Percentiles rank a stretch among this genome's conserved stretches.
These are phyloP conservation scores for Penicillium nucicola DNA, from an alignment of 495 filamentous ascomycete species.

Conservation along the genomic window DNA sequence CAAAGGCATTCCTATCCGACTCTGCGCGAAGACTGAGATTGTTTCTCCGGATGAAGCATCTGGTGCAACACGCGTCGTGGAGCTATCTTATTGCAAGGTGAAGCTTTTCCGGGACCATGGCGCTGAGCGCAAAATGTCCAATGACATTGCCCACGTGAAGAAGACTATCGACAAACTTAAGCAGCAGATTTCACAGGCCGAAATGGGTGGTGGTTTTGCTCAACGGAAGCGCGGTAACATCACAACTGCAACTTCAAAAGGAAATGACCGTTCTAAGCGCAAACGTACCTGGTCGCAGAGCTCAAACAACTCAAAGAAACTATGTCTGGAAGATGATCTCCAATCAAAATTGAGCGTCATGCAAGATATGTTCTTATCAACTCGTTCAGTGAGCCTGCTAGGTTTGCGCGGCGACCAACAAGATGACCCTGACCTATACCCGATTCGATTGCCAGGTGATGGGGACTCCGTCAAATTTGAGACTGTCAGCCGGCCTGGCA, in stretches of 20 bases:
- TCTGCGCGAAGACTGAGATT: constrained; percentile 85
- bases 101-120: constrained; percentile 97
- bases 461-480: constrained; percentile 60
- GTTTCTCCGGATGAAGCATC: constrained; percentile 41
- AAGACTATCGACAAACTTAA: constrained; percentile 94
- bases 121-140: constrained; percentile 90
- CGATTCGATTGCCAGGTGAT: constrained; percentile 72
- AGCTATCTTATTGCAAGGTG: constrained; percentile 92
- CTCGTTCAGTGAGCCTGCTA: constrained; percentile 77
- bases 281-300: constrained; percentile 95
- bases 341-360: constrained; percentile 77
- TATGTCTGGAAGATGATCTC: constrained; percentile 81
- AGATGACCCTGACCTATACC: constrained; percentile 87
- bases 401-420: constrained; percentile 77
- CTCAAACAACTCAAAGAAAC: constrained; percentile 66
- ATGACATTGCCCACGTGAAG: constrained; percentile 88
- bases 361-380: constrained; percentile 96
- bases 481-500: constrained; percentile 45
- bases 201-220: constrained; percentile 82
- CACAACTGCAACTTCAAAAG: constrained; percentile 50
- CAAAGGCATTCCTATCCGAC: constrained; percentile 87
- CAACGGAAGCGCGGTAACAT: constrained; percentile 75
- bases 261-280: constrained; percentile 63
- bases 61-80: constrained; percentile 46
- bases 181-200: constrained; percentile 83